Base-by-base conservation (phyloP, 163 green algal genomes). In the Trebouxiophyceae sp. region DNA sequence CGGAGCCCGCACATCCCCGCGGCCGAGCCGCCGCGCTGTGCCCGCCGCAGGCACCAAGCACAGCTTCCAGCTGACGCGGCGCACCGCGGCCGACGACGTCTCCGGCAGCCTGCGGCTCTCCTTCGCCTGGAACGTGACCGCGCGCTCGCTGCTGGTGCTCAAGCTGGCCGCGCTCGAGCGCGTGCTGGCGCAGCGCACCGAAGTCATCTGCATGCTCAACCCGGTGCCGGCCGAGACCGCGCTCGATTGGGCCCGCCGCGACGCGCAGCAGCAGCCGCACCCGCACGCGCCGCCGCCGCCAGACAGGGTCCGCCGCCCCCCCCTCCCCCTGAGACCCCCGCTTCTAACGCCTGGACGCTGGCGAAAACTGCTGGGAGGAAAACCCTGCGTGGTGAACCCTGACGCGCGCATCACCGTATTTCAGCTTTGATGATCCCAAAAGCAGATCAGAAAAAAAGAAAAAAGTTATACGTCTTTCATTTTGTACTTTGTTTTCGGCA, bases 71-170 rank as follows among this genome's bases (percentile, higher is more conserved):
- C 70, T 91, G 33, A 77, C 78, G 65, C 69, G 84, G 46, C 65
- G 77, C 30, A 45, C 59, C 19, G 74, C 80, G 1, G 33, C 31
- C 22, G 80, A 91, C 26, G 23, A 46, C 0, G 78, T 89, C 34
- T 63, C 33, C 20, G 81, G 81, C 29, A 45, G 69, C 28, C 32
- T 86, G 64, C 67, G 72, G 57, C 57, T 91, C 47, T 68, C 69
- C n/a, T 89, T 93, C 45, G 33, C 69, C 26, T 93, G 86, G 86
- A 83, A 84, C 62, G 71, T 92, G 24, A 91, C 76, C 4, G 62
- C 81, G 20, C 54, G 81, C 72, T 68, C 75, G 57, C 62, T 95
- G 73, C 78, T 95, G 47, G 76, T 67, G 47, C 83, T 85, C 23
- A 89, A 93, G 81, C 76, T 93, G 8, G 50, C 67, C 0, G 76